Percentiles rank a stretch among this genome's conserved stretches.
These are phyloP conservation scores for Lyophyllum decastes DNA, from an alignment of 768 basidiomycete genomes.

Conservation along the genomic window DNA sequence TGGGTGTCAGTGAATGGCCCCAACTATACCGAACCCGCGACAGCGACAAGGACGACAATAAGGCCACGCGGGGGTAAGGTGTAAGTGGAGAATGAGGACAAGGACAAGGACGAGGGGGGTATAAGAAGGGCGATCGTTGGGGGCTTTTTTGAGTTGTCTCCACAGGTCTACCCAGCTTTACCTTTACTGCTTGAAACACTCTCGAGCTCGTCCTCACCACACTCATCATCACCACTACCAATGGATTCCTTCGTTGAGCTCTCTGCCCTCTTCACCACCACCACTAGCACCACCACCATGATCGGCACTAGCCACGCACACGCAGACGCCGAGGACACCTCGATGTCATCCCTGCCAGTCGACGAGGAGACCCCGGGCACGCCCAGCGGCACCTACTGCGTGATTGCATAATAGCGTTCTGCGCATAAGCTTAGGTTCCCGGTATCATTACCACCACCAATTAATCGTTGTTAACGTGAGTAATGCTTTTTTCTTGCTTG, in stretches of 20 bases:
- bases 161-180: neutral
- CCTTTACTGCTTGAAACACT: too few species aligned
- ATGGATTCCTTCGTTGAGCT: slow-evolving; percentile 5
- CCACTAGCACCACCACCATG: neutral
- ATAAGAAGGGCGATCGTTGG: neutral
- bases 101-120: too few species aligned
- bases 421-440: neutral
- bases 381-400: neutral
- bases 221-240: neutral
- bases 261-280: neutral
- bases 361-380: neutral
- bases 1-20: too few species aligned
- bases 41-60: neutral
- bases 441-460: neutral
- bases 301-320: too few species aligned
- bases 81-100: too few species aligned
- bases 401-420: neutral
- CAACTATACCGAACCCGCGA: too few species aligned
- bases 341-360: neutral
- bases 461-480: neutral
- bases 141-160: neutral
- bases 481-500: neutral
- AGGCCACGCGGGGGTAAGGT: neutral
- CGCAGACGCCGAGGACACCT: neutral
- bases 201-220: neutral